These are phyloP conservation scores for Cryphonectria naterciae DNA, from an alignment of 2,329 filamentous ascomycete genomes.

Conservation along the genomic window DNA sequence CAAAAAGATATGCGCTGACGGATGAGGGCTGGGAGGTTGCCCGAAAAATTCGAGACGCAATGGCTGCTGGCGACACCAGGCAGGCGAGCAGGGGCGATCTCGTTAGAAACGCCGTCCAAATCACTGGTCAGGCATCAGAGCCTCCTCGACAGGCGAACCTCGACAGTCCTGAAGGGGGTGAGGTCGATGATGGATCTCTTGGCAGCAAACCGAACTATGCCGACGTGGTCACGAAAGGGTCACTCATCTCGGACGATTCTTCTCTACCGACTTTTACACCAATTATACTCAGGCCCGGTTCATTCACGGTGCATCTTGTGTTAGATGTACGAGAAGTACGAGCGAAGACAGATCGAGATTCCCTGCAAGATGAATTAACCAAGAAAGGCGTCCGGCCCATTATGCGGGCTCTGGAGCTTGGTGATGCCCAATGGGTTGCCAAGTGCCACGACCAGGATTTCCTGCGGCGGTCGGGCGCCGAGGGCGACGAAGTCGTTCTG, in stretches of 20 bases:
- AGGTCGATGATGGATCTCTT: constrained; percentile 22
- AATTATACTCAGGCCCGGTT: constrained; percentile 64
- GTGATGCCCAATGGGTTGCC: constrained; percentile 80
- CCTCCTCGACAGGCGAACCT: neutral
- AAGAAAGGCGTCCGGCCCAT: constrained; percentile 69
- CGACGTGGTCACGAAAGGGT: constrained; percentile 47
- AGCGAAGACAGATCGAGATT: constrained; percentile 73
- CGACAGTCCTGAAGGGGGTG: constrained; percentile 14
- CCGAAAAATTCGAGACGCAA: constrained; percentile 60
- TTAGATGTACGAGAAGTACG: constrained; percentile 77
- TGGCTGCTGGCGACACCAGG: constrained; percentile 15
- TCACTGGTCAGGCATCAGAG: neutral
- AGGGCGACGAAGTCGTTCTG: constrained; percentile 72
- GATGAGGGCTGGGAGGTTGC: constrained; percentile 81
- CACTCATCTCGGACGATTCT: constrained; percentile 34
- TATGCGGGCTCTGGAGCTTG: constrained; percentile 71
- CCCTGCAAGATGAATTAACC: constrained; percentile 72
- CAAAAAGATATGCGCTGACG: constrained; percentile 70
- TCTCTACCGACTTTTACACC: constrained; percentile 57
- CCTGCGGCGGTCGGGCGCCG: constrained; percentile 59
- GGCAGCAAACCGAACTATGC: constrained; percentile 38
- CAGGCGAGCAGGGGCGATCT: constrained; percentile 3
- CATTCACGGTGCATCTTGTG: constrained; percentile 73
- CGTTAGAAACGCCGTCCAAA: neutral
- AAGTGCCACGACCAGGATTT: constrained; percentile 65